These are phyloP conservation scores for Penicillium riverlandense DNA, from an alignment of 495 filamentous ascomycete genomes.

Conservation along the genomic window DNA sequence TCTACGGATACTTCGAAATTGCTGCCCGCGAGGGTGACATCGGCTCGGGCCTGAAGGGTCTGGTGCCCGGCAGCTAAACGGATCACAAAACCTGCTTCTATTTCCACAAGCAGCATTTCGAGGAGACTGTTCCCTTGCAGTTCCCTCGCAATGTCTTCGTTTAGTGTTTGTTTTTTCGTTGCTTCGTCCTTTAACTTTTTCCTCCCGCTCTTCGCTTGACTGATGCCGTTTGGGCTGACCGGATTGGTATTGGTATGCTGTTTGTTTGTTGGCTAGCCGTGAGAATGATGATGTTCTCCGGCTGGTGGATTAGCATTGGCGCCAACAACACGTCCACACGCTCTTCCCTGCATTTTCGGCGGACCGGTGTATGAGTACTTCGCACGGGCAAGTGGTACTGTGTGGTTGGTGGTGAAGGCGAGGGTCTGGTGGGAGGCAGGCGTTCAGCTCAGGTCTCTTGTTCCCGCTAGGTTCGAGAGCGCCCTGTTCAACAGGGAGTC, in stretches of 20 bases:
- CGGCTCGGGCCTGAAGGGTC: conserved; percentile 76
- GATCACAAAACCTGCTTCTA: conserved; percentile 4
- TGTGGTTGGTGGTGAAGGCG: not conserved
- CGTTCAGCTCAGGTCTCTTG: not conserved
- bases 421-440: not conserved
- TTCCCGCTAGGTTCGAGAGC: conserved; percentile 3
- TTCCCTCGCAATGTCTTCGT: conserved; percentile 16
- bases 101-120: conserved; percentile 32
- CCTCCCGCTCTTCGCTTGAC: conserved; percentile 16
- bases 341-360: not conserved
- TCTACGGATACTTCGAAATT: conserved; percentile 98
- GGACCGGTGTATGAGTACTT: not conserved
- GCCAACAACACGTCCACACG: not conserved
- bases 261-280: not conserved
- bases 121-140: conserved; percentile 9
- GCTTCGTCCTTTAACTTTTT: conserved; percentile 13
- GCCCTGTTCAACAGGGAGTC: conserved; percentile 6
- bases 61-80: conserved; percentile 53
- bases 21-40: conserved; percentile 97
- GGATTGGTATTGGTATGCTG: conserved; percentile 14
- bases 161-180: conserved; percentile 12
- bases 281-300: not conserved
- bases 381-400: not conserved
- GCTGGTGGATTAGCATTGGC: not conserved
- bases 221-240: conserved; percentile 11